Conservation (phyloP, 2,329 filamentous ascomycete species). For the Scedosporium boydii region DNA sequence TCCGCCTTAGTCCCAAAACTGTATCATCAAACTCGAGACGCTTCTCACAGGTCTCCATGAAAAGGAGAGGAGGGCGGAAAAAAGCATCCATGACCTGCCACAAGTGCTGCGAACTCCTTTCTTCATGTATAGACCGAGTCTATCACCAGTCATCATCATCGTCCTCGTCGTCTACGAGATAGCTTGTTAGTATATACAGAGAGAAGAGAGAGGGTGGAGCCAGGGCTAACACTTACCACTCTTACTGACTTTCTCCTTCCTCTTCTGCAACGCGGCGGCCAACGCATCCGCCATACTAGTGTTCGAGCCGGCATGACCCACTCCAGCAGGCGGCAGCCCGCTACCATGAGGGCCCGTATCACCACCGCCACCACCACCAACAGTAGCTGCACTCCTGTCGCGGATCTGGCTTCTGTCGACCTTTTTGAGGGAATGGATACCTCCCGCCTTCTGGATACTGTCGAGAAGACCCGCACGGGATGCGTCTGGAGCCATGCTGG, state of each 20-base stretch:
- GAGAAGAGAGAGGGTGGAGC: background rate
- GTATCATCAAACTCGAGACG: background rate
- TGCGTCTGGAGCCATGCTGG: constrained; percentile 31
- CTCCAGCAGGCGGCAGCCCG: constrained; percentile 40
- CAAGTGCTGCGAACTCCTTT: background rate
- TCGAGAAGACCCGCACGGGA: constrained; percentile 54
- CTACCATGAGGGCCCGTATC: constrained; percentile 42
- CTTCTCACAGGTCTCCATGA: background rate
- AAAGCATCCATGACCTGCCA: background rate
- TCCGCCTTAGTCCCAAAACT: background rate
- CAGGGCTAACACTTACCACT: constrained; percentile 62
- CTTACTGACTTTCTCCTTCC: constrained; percentile 89
- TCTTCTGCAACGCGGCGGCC: constrained; percentile 65
- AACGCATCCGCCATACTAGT: constrained; percentile 74
- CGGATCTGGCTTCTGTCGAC: constrained; percentile 61
- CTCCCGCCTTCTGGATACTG: constrained; percentile 62
- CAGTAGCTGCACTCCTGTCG: constrained; percentile 58
- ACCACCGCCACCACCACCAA: constrained; percentile 32
- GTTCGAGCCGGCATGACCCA: constrained; percentile 42
- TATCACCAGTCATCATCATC: constrained; percentile 65
- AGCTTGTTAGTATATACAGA: background rate
- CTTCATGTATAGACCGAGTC: background rate
- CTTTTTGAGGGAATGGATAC: constrained; percentile 62
- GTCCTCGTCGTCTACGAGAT: constrained; percentile 57
- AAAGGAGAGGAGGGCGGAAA: too few relatives aligned